phyloP scores from a whole-genome alignment of 495 filamentous ascomycete genomes.

The Trichoderma erinaceum region DNA sequence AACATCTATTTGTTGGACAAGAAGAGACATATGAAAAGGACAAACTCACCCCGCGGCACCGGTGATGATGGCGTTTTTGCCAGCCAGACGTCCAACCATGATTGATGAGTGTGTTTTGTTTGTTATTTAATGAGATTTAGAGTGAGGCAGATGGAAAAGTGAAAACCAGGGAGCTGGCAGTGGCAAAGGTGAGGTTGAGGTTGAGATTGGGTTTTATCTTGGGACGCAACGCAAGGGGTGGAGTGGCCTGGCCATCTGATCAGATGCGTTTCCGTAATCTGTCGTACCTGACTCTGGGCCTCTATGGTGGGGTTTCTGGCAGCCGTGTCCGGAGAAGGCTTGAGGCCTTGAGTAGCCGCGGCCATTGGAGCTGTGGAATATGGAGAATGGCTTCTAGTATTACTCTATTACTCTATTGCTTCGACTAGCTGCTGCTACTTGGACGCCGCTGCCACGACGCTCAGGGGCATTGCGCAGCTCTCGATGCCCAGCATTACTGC shows the following conservation, averaged over 20 bases:
- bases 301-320: too few relatives aligned
- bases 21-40: background rate
- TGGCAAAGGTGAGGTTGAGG: background rate
- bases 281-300: background rate
- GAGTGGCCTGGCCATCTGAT: background rate
- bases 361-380: too few relatives aligned
- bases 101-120: background rate
- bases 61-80: slow-evolving; percentile 92
- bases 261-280: background rate
- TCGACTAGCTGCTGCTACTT: too few relatives aligned
- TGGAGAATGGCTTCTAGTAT: too few relatives aligned
- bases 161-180: too few relatives aligned
- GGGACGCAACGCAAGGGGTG: background rate
- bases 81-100: slow-evolving; percentile 61
- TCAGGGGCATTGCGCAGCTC: too few relatives aligned
- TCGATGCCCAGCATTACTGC: too few relatives aligned
- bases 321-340: too few relatives aligned
- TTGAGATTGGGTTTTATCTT: slow-evolving; percentile 7
- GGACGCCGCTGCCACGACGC: too few relatives aligned
- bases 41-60: slow-evolving; percentile 78
- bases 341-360: too few relatives aligned
- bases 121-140: background rate
- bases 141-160: background rate
- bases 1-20: background rate
- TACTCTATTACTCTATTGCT: too few relatives aligned